These are phyloP conservation scores for Spizellomyces sp. DNA, from an alignment of 192 early-diverging fungal species.

Conservation along the genomic window DNA sequence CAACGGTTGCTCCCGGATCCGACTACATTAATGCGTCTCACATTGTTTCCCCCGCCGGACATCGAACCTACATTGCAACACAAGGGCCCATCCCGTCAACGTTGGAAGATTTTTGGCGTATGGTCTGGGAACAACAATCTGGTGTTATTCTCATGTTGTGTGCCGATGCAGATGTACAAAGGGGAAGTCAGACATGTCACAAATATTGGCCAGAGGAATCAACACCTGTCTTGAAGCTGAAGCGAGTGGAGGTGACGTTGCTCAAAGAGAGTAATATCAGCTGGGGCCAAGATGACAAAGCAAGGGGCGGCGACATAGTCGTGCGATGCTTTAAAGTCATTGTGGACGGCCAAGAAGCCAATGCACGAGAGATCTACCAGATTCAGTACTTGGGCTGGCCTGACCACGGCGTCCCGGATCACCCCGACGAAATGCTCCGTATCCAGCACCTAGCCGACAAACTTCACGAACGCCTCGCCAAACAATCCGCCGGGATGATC, in stretches of 20 bases:
- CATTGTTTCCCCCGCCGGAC: constrained; percentile 31
- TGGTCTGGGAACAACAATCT: constrained; percentile 72
- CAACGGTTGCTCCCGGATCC: background rate
- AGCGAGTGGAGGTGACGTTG: constrained; percentile 32
- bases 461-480: constrained; percentile 52
- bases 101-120: constrained; percentile 77
- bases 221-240: constrained; percentile 47
- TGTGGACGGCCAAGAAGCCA: constrained; percentile 22
- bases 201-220: constrained; percentile 75
- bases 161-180: constrained; percentile 60
- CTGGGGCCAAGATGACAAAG: background rate
- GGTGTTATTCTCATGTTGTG: constrained; percentile 76
- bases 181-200: constrained; percentile 69
- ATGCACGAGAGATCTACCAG: constrained; percentile 52
- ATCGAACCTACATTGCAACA: constrained; percentile 73
- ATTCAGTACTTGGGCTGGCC: constrained; percentile 80
- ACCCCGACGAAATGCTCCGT: constrained; percentile 54
- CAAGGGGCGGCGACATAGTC: constrained; percentile 43
- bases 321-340: constrained; percentile 54
- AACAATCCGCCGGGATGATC: background rate
- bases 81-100: constrained; percentile 82
- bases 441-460: constrained; percentile 52
- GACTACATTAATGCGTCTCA: constrained; percentile 52
- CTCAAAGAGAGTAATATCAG: background rate
- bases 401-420: constrained; percentile 73